These are phyloP conservation scores for Phytophthora sp. DNA, from an alignment of 352 stramenopile species.

Conservation along the genomic window DNA sequence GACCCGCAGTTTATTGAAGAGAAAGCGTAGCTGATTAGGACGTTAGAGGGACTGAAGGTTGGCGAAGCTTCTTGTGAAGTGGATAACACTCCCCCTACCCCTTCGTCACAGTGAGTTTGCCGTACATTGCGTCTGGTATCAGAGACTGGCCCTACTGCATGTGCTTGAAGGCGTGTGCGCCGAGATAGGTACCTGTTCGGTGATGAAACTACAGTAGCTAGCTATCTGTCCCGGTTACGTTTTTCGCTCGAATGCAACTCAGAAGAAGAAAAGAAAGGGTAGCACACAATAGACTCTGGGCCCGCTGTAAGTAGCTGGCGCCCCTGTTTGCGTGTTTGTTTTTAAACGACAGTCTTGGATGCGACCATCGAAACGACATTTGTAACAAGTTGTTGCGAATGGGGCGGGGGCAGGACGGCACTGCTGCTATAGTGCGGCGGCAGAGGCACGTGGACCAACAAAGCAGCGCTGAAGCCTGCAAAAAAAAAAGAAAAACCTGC, in stretches of 20 bases:
- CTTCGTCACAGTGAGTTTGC: constrained; percentile 32
- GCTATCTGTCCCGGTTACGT: no score
- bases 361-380: no score
- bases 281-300: no score
- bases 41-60: constrained; percentile 71
- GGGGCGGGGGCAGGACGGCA: neutral
- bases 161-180: neutral
- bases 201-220: neutral
- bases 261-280: no score
- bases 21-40: constrained; percentile 92
- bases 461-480: neutral
- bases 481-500: constrained; percentile 20
- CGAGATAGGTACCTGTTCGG: neutral
- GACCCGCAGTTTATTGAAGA: constrained; percentile 94
- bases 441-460: no score
- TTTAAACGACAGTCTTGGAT: no score
- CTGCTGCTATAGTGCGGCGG: no score
- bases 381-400: no score
- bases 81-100: constrained; percentile 7
- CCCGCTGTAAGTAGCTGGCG: no score
- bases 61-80: constrained; percentile 32
- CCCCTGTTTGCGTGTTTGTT: no score
- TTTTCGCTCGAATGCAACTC: neutral
- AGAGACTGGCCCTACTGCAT: neutral
- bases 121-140: neutral